Base-by-base conservation (phyloP, 164 flowering plant species). In the Magnolia sinica region DNA sequence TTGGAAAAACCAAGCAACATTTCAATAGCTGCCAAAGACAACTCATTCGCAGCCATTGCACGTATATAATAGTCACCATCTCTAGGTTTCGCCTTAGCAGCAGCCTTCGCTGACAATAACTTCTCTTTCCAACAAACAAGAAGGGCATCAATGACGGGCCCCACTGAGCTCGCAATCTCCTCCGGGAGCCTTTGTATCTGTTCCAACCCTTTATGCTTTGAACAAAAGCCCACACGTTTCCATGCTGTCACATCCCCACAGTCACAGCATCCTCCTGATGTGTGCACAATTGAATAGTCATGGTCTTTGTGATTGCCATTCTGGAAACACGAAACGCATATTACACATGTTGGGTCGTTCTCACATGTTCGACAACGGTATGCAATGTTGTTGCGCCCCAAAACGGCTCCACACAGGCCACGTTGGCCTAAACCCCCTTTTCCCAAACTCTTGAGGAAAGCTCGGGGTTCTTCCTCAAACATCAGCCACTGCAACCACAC, bases 241-340 rank as follows among this genome's bases (percentile, higher is more conserved):
- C 98, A 96, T 22, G 99, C 99, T 37, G 97, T 94, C 61, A 79
- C 91, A 85, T 96, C 99, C 50, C 99, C 99, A 82, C 99, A 96
- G 79, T 96, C 99, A 84, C 99, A 96, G 73, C 99, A 96, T 64
- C 99, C 99, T 72, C 98, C 94, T 13, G 91, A 90, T 0, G 99
- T 94, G 50, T 92, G 89, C 31, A 92, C 92, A 9, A 91, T 82
- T 13, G 92, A 92, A 83, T 91, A 94, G 82, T 96, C 98, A 82
- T 96, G 99, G 55, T 82, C 90, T 83, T 88, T 82, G 84, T 96
- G 99, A 78, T 92, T 83, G 70, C 99, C 99, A 87, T 91, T 92
- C 83, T 91, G 91, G 76, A 96, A 96, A 88, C 99, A 96, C 20
- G 99, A 88, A 70, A 91, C 98, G 73, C 99, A 96, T 64, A 96